Percentiles rank a stretch among this genome's conserved stretches.
Evolutionary conservation across 495 filamentous ascomycete species (phyloP).

Genomic region (Xylaria curta): DNA sequence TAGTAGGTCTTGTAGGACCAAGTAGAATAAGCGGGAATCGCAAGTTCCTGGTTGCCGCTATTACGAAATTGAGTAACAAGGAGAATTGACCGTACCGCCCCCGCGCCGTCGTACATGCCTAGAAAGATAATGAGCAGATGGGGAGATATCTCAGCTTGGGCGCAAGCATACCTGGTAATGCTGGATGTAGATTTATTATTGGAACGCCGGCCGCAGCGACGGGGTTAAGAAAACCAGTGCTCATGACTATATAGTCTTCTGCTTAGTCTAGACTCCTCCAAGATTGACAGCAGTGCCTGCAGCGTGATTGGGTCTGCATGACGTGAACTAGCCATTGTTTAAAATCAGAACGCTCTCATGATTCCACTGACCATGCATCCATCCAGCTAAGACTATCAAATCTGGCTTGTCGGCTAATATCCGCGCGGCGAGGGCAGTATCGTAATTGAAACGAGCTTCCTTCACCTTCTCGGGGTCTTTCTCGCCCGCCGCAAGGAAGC

Average conservation of each 20-base stretch:
- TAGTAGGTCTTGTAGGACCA: neutral
- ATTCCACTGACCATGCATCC: constrained; percentile 62
- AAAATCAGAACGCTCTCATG: neutral
- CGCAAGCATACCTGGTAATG: constrained; percentile 48
- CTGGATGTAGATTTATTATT: constrained; percentile 90
- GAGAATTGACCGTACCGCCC: constrained; percentile 21
- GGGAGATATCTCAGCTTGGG: neutral
- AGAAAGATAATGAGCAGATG: constrained; percentile 25
- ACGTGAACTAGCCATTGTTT: neutral
- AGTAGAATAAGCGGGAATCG: neutral
- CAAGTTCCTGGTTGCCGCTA: neutral
- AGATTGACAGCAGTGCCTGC: neutral
- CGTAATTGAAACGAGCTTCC: constrained; percentile 72
- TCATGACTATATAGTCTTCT: constrained; percentile 37
- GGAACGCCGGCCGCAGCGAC: constrained; percentile 63
- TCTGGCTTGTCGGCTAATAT: constrained; percentile 73
- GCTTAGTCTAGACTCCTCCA: neutral
- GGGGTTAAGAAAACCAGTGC: constrained; percentile 62
- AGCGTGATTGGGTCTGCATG: neutral
- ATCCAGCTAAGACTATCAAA: constrained; percentile 71
- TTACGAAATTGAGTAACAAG: constrained; percentile 38
- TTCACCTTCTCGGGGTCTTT: constrained; percentile 61
- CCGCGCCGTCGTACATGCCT: constrained; percentile 76
- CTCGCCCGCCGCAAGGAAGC: constrained; percentile 61
- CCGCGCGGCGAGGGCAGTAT: constrained; percentile 76